These are phyloP conservation scores for Cytospora mali DNA, from an alignment of 2,329 filamentous ascomycete genomes.

Conservation along the genomic window DNA sequence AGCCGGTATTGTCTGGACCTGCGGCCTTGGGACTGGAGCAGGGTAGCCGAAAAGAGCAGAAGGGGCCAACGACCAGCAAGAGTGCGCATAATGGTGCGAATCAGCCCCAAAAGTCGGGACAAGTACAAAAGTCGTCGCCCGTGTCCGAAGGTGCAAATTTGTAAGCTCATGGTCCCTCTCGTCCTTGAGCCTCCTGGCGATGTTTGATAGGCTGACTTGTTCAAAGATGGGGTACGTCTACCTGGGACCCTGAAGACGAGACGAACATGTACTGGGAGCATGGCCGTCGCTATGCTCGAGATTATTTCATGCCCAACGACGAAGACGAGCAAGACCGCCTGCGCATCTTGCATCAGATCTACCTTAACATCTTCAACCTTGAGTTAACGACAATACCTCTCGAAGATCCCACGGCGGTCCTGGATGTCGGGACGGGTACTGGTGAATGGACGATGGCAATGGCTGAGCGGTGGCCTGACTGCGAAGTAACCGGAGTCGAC, in stretches of 20 bases:
- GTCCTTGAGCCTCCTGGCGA: neutral
- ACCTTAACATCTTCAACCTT: conserved; percentile 29
- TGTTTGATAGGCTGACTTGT: neutral
- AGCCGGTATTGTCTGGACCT: conserved; percentile 16
- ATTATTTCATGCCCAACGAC: conserved; percentile 32
- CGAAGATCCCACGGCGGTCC: conserved; percentile 45
- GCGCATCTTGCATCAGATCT: conserved; percentile 32
- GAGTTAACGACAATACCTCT: conserved; percentile 40
- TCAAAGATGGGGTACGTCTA: conserved; percentile 14
- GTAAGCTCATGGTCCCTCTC: neutral
- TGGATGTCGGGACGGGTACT: conserved; percentile 63
- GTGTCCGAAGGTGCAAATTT: neutral
- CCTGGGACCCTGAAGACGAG: conserved; percentile 21
- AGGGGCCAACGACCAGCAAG: neutral
- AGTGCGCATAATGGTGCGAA: neutral
- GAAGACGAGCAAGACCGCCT: conserved; percentile 37
- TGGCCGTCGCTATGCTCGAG: conserved; percentile 17
- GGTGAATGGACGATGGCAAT: conserved; percentile 57
- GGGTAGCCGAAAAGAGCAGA: neutral
- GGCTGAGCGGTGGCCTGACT: conserved; percentile 39
- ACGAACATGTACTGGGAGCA: conserved; percentile 24
- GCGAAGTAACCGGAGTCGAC: conserved; percentile 61
- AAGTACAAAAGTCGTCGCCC: conserved; percentile 4
- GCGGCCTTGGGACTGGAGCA: conserved; percentile 14
- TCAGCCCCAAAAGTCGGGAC: conserved; percentile 7